Base-by-base conservation (phyloP, 768 basidiomycete genomes). In the Saitozyma sp. region DNA sequence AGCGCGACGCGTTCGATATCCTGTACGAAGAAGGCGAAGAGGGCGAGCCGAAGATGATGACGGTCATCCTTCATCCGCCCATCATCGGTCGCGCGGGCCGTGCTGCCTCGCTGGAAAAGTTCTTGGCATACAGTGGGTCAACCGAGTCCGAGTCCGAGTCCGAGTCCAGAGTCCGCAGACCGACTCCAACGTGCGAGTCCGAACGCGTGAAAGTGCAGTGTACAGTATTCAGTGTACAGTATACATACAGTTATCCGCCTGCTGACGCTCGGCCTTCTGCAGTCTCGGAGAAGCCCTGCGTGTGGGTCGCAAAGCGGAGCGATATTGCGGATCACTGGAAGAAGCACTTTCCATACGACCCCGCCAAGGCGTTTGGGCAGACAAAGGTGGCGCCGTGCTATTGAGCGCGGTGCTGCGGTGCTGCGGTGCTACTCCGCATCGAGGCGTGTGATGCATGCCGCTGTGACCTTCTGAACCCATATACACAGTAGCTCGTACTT, bases 61-160 rank as follows among this genome's bases (percentile, higher is more conserved):
- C 66, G 7, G 66, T 71, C 17, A 16, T 62, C 20, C 64, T 67
- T n/a, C 69, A 68, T 59, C 72, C 69, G 20, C 72, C 67, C 53
- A 67, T 70, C 56, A 66, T 68, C 53, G 70, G 67, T 52, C 62
- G 66, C n/a, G 52, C 56, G 0, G 46, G 46, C n/a, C 50, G 67
- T 40, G 41, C 60, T 6, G 43, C 20, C 17, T 65, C 54, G 63
- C 48, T 68, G 38, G 61, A 68, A 50, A 61, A 65, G 64, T 64
- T 43, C 61, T 58, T 59, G 13, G 70, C 71, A 54, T 61, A 71
- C 13, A 29, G 29, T 29, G 29, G 29, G 29, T 29, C 29, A 29
- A 29, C 2, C 29, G 29, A 29, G 29, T 29, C 29, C 29, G 29
- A 29, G 5, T 29, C 29, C 2, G 29, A 29, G n/a, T n/a, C n/a